Percentiles rank a stretch among this genome's conserved stretches.
These are phyloP conservation scores for Hanseniaspora thailandica DNA, from an alignment of 805 yeast genomes.

Conservation along the genomic window DNA sequence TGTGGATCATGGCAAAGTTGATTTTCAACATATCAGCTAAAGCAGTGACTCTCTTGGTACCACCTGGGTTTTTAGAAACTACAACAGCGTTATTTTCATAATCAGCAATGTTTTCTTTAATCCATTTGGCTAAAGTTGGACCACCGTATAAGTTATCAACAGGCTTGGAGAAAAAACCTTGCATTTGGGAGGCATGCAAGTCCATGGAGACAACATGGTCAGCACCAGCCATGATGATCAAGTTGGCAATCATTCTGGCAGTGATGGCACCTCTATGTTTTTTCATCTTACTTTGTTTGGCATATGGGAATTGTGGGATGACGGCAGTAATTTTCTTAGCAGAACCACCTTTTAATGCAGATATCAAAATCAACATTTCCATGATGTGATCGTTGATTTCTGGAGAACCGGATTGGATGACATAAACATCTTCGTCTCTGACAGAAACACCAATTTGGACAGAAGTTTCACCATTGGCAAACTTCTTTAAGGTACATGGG, in stretches of 20 bases:
- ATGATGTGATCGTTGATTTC: conserved; percentile 82
- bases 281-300: conserved; percentile 96
- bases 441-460: conserved; percentile 91
- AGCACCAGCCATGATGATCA: conserved; percentile 96
- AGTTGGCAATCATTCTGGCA: conserved; percentile 93
- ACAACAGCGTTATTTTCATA: conserved; percentile 74
- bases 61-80: conserved; percentile 98
- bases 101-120: conserved; percentile 75
- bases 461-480: conserved; percentile 94
- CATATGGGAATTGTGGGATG: conserved; percentile 93
- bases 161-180: conserved; percentile 94
- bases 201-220: conserved; percentile 98
- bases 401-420: conserved; percentile 84
- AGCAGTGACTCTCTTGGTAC: conserved; percentile 94
- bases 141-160: conserved; percentile 95
- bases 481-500: conserved; percentile 79
- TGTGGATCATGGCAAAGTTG: conserved; percentile 97
- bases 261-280: conserved; percentile 98
- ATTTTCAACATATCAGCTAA: conserved; percentile 93
- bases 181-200: conserved; percentile 93
- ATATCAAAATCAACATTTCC: conserved; percentile 85
- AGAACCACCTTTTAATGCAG: conserved; percentile 95
- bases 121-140: conserved; percentile 94
- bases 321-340: conserved; percentile 96
- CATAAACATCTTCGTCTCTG: conserved; percentile 92